Conservation (phyloP, 2,329 filamentous ascomycete genomes). For the Zymoseptoria tritici region DNA sequence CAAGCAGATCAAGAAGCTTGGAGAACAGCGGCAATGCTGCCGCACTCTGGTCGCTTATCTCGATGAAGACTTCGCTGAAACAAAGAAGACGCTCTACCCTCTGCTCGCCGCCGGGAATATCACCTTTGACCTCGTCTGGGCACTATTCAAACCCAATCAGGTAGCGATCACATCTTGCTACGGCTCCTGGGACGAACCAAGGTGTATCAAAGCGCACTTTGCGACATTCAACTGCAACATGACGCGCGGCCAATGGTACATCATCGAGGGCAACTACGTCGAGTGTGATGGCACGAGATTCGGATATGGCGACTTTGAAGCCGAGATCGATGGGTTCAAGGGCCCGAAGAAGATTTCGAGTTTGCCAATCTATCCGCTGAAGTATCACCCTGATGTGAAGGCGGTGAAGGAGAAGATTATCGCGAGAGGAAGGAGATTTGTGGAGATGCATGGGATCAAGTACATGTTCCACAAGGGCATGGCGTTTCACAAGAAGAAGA, state of each 20-base stretch:
- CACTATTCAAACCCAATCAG: slow-evolving; percentile 79
- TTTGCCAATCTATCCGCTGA: slow-evolving; percentile 66
- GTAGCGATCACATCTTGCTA: slow-evolving; percentile 72
- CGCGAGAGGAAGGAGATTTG: slow-evolving; percentile 77
- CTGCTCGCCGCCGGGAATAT: slow-evolving; percentile 76
- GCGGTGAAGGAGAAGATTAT: slow-evolving; percentile 60
- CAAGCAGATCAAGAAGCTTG: slow-evolving; percentile 52
- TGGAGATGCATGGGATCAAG: slow-evolving; percentile 70
- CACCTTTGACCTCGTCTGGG: slow-evolving; percentile 84
- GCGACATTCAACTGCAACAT: slow-evolving; percentile 63
- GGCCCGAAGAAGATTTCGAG: slow-evolving; percentile 76
- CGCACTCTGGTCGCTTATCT: slow-evolving; percentile 69
- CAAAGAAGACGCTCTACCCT: slow-evolving; percentile 72
- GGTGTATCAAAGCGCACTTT: slow-evolving; percentile 74
- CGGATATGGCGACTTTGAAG: slow-evolving; percentile 63
- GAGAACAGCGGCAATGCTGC: slow-evolving; percentile 55
- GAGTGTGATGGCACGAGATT: slow-evolving; percentile 86
- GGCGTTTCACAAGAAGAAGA: slow-evolving; percentile 77
- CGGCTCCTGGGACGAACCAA: slow-evolving; percentile 65
- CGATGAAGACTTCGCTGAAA: slow-evolving; percentile 72
- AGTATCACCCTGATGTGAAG: slow-evolving; percentile 68
- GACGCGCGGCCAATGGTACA: slow-evolving; percentile 67
- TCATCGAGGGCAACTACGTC: slow-evolving; percentile 69
- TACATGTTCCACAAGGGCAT: slow-evolving; percentile 78
- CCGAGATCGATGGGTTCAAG: slow-evolving; percentile 67